Base-by-base conservation (phyloP, 2,329 filamentous ascomycete species). In the Rutstroemia sp. region DNA sequence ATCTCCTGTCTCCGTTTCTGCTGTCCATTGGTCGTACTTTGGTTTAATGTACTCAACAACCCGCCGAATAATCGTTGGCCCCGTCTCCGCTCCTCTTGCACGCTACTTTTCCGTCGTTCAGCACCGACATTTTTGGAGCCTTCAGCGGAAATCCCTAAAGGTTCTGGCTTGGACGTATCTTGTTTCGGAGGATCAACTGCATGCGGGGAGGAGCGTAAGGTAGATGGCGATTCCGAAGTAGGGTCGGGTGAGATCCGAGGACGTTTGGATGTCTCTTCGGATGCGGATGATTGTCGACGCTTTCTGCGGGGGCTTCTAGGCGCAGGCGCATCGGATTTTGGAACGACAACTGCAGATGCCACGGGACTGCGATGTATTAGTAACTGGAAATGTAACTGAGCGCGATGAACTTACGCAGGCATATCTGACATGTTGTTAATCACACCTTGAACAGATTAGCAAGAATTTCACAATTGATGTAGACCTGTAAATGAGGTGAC, bases 51-150 rank as follows among this genome's bases (percentile, higher is more conserved):
- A 57, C 63, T 70, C 8, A 70, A 48, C 16, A 95, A 74, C 38
- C 86, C 88, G 59, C 92, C 92, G 68, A 96, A 96, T 59, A 97
- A 77, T 53, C 92, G 82, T 71, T 88, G 87, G 21, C 89, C 88
- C 39, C 92, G 86, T 69, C 88, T 90, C 71, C 86, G 89, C 69
- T 97, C 92, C 66, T 95, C 88, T 57, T 84, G 75, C 27, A 76
- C 73, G 51, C 78, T 72, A 56, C 69, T 75, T 60, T 70, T 73
- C 51, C 76, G 73, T 51, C 72, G 51, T 38, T 67, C 68, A 38
- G 56, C 10, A 42, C 58, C 54, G 44, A 34, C 46, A 51, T 61
- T 63, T 38, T 48, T 47, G 3, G 51, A 48, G 21, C 47, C 45
- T n/a, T 40, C 51, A 48, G 21, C 30, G 5, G 21, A 30, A 40